Evolutionary conservation across 805 yeast species (phyloP).

Genomic region (Ogataea henricii): DNA sequence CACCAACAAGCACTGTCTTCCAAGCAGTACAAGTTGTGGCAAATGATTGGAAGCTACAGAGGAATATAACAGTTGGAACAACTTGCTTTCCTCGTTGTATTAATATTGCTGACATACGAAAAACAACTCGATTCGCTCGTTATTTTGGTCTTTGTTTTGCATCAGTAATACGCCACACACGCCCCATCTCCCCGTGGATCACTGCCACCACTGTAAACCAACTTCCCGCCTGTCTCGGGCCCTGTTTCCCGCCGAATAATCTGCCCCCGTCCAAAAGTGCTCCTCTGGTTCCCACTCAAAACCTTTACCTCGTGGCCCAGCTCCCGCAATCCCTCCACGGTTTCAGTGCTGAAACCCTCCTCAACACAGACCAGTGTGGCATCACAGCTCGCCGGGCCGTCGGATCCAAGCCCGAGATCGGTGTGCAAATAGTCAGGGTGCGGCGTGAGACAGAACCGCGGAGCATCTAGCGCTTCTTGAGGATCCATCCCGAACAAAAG

Average conservation of each 20-base stretch:
- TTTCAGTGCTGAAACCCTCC: slow-evolving; percentile 56
- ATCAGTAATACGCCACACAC: slow-evolving; percentile 50
- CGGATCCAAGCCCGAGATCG: slow-evolving; percentile 60
- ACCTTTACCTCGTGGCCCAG: slow-evolving; percentile 61
- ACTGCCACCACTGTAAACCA: slow-evolving; percentile 68
- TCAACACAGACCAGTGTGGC: slow-evolving; percentile 64
- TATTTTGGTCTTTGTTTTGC: background rate
- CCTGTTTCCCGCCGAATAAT: slow-evolving; percentile 52
- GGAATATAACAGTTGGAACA: too few relatives aligned
- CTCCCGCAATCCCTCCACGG: slow-evolving; percentile 44
- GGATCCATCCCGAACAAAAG: slow-evolving; percentile 63
- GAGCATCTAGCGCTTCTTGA: slow-evolving; percentile 75
- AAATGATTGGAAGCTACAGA: too few relatives aligned
- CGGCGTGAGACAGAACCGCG: slow-evolving; percentile 67
- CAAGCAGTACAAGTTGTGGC: too few relatives aligned
- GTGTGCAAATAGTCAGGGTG: slow-evolving; percentile 42
- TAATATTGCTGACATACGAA: too few relatives aligned
- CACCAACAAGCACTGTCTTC: too few relatives aligned
- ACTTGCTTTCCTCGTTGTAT: too few relatives aligned
- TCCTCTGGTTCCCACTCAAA: slow-evolving; percentile 44
- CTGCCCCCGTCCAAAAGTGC: slow-evolving; percentile 64
- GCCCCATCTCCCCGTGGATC: slow-evolving; percentile 89
- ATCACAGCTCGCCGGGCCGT: slow-evolving; percentile 63
- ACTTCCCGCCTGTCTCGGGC: slow-evolving; percentile 24
- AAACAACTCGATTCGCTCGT: too few relatives aligned